Conservation (phyloP, 2,329 filamentous ascomycete species). For the Whalleya microplaca region DNA sequence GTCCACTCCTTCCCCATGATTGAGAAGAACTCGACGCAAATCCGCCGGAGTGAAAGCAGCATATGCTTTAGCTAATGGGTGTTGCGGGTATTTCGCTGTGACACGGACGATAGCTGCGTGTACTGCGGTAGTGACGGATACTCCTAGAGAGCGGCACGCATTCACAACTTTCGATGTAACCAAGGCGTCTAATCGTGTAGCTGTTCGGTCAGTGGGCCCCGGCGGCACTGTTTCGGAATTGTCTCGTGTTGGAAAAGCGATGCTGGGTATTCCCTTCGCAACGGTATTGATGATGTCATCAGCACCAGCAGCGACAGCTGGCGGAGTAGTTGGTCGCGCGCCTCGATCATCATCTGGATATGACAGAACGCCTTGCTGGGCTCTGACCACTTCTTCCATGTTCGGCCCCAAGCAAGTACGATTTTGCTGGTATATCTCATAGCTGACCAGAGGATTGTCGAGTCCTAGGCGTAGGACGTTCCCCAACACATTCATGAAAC, state of each 20-base stretch:
- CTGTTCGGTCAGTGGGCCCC: constrained; percentile 2
- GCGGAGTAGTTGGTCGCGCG: too few species aligned
- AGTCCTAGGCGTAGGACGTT: constrained; percentile 2
- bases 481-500: constrained; percentile 19
- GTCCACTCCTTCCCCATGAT: not conserved
- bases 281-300: constrained; percentile 20
- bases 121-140: constrained; percentile 25
- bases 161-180: constrained; percentile 10
- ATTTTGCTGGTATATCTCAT: too few species aligned
- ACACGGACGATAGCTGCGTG: constrained; percentile 29
- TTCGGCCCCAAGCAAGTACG: too few species aligned
- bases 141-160: constrained; percentile 8
- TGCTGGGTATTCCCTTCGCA: constrained; percentile 24
- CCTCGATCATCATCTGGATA: too few species aligned
- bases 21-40: constrained; percentile 15
- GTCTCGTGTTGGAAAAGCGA: constrained; percentile 24
- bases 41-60: constrained; percentile 26
- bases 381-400: too few species aligned
- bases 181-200: constrained; percentile 4
- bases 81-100: constrained; percentile 24
- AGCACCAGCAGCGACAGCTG: constrained; percentile 13
- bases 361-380: too few species aligned
- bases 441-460: too few species aligned
- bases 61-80: constrained; percentile 22
- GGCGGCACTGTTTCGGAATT: constrained; percentile 9